These are phyloP conservation scores for Podosphaera aphanis DNA, from an alignment of 2,329 filamentous ascomycete genomes.

Conservation along the genomic window DNA sequence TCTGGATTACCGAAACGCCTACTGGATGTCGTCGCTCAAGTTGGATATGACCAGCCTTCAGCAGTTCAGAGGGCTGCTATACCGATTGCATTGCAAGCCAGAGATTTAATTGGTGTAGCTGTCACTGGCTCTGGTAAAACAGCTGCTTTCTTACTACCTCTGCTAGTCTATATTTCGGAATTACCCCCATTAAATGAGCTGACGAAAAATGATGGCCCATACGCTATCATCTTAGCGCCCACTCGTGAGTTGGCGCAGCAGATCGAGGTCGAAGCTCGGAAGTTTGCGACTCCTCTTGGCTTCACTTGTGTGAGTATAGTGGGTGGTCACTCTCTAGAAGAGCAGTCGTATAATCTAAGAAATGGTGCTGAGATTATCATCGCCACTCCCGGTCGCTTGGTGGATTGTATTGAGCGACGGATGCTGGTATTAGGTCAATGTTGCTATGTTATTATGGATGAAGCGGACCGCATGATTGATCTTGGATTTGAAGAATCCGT, in stretches of 20 bases:
- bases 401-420: constrained; percentile 87
- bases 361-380: constrained; percentile 95
- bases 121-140: constrained; percentile 98
- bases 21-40: constrained; percentile 57
- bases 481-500: constrained; percentile 93
- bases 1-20: constrained; percentile 55
- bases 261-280: constrained; percentile 80
- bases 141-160: constrained; percentile 73
- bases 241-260: constrained; percentile 95
- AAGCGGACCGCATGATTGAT: constrained; percentile 98
- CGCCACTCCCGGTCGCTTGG: constrained; percentile 87
- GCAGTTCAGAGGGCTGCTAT: constrained; percentile 87
- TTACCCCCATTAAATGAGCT: constrained; percentile 62
- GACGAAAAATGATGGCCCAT: constrained; percentile 85
- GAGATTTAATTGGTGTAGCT: constrained; percentile 94
- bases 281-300: constrained; percentile 73
- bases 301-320: constrained; percentile 94
- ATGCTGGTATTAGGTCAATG: constrained; percentile 86
- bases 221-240: constrained; percentile 87
- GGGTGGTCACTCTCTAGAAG: constrained; percentile 87
- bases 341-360: constrained; percentile 71
- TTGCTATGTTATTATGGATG: constrained; percentile 98
- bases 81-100: constrained; percentile 73
- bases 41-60: constrained; percentile 79
- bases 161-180: constrained; percentile 85